A percentile compares a stretch with the other conserved stretches of the same genome.
Conservation (phyloP, 2,329 filamentous ascomycete genomes). For the Plenodomus tracheiphilus region DNA sequence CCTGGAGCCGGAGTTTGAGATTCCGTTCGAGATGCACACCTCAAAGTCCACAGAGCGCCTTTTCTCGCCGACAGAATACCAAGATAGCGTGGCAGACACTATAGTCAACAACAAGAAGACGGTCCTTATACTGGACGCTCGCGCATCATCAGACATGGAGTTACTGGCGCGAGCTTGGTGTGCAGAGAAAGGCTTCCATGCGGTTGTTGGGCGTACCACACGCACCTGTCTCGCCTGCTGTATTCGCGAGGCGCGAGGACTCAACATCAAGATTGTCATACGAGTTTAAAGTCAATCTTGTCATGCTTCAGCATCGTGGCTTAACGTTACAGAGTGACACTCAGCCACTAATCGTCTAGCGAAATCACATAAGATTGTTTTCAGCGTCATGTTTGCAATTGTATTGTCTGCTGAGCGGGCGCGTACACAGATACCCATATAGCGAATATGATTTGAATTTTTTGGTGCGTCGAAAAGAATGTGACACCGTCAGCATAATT, state of each 20-base stretch:
- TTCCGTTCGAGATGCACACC: conserved; percentile 28
- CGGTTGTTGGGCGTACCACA: conserved; percentile 67
- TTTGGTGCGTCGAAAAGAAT: background rate
- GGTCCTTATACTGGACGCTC: conserved; percentile 51
- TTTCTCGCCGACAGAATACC: conserved; percentile 10
- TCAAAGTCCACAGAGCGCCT: conserved; percentile 20
- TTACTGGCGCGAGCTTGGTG: conserved; percentile 73
- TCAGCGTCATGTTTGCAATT: background rate
- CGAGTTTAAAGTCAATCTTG: conserved; percentile 33
- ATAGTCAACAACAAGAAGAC: conserved; percentile 27
- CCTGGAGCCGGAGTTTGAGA: conserved; percentile 28
- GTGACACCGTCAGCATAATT: too few species aligned
- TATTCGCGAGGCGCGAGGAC: conserved; percentile 71
- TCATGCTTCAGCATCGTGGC: background rate
- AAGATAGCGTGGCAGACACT: conserved; percentile 12
- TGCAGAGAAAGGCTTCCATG: conserved; percentile 73
- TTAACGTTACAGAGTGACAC: background rate
- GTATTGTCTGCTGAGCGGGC: conserved; percentile 3
- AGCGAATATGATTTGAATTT: background rate
- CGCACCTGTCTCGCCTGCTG: conserved; percentile 74
- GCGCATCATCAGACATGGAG: conserved; percentile 67
- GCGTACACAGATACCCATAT: conserved; percentile 18
- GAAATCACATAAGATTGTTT: background rate
- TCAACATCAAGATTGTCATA: conserved; percentile 70
- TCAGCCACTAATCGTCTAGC: background rate